Evolutionary conservation across 176 grass and related monocot genomes (phyloP).

Genomic region (Eleusine indica): DNA sequence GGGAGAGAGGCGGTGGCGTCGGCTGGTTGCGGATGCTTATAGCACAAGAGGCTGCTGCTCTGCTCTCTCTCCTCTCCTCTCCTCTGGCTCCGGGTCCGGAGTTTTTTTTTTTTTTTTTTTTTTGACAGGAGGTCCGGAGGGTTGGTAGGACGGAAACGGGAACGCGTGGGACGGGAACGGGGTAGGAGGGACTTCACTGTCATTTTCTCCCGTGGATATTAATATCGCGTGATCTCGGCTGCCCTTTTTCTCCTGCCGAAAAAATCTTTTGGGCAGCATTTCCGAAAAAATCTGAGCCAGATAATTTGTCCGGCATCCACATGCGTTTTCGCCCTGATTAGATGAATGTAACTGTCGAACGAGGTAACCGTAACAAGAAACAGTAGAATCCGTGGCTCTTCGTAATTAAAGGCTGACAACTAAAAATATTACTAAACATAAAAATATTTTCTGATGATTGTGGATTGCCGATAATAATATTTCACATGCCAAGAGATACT

Average conservation of each 20-base stretch:
- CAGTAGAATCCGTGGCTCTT: too few species aligned
- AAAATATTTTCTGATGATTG: too few species aligned
- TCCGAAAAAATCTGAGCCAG: not conserved
- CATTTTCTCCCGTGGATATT: constrained; percentile 29
- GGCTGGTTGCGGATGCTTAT: not conserved
- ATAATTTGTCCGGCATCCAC: not conserved
- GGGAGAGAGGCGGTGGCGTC: constrained; percentile 7
- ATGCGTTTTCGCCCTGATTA: not conserved
- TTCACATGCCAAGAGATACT: too few species aligned
- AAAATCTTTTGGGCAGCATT: not conserved
- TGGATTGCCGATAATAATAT: too few species aligned
- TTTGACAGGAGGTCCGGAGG: not conserved
- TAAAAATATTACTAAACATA: too few species aligned
- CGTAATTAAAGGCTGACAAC: too few species aligned
- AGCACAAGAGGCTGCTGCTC: not conserved
- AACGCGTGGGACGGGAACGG: constrained; percentile 19
- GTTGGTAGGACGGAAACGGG: constrained; percentile 55
- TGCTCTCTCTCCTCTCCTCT: not conserved
- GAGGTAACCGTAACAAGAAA: not conserved
- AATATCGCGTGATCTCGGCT: constrained; percentile 5
- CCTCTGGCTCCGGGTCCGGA: not conserved
- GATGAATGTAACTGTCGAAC: not conserved
- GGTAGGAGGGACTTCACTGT: constrained; percentile 49
- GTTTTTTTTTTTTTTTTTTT: too few species aligned
- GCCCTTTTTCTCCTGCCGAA: not conserved